These are phyloP conservation scores for Nissolia schottii DNA, from an alignment of 306 rosid species.

Conservation along the genomic window DNA sequence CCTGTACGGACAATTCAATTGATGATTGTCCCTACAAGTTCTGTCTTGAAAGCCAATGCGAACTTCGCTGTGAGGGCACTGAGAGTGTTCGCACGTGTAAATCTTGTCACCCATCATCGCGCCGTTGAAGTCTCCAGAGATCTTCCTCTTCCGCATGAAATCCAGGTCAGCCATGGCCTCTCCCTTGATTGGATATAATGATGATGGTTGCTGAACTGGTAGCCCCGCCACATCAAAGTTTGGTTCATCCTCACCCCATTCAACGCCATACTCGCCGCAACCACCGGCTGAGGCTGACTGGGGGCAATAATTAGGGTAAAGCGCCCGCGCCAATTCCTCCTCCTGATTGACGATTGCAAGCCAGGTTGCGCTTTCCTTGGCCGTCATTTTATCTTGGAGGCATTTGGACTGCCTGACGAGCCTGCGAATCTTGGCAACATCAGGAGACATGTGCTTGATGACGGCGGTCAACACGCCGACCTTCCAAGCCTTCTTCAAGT, in stretches of 20 bases:
- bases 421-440: slow-evolving; percentile 78
- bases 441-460: slow-evolving; percentile 86
- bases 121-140: slow-evolving; percentile 35
- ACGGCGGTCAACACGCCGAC: slow-evolving; percentile 80
- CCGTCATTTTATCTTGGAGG: slow-evolving; percentile 91
- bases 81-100: slow-evolving; percentile 55
- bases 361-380: slow-evolving; percentile 90
- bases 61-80: slow-evolving; percentile 53
- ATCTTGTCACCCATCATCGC: slow-evolving; percentile 40
- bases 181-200: slow-evolving; percentile 43
- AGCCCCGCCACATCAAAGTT: slow-evolving; percentile 47
- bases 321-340: slow-evolving; percentile 62
- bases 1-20: slow-evolving; percentile 40
- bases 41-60: slow-evolving; percentile 55
- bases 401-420: slow-evolving; percentile 85
- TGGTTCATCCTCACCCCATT: slow-evolving; percentile 52
- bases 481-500: slow-evolving; percentile 87
- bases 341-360: slow-evolving; percentile 81
- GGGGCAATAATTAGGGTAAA: slow-evolving; percentile 57
- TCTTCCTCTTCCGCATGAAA: slow-evolving; percentile 60
- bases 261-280: slow-evolving; percentile 74
- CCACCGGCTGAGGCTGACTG: slow-evolving; percentile 47
- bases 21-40: slow-evolving; percentile 65
- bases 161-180: slow-evolving; percentile 50
- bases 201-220: slow-evolving; percentile 39